Evolutionary conservation across 345 rosid species (phyloP).

Genomic region (Durio zibethinus): DNA sequence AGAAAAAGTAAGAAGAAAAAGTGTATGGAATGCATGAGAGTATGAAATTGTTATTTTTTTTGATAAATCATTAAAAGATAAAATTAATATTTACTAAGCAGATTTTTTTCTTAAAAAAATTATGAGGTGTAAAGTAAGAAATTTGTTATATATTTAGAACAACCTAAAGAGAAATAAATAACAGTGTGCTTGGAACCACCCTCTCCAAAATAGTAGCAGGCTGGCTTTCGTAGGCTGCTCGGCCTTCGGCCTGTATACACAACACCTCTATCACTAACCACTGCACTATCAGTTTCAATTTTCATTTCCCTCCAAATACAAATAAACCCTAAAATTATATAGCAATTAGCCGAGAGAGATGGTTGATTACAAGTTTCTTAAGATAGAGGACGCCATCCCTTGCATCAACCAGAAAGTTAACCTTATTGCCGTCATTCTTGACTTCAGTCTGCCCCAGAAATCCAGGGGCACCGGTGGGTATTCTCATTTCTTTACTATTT

Average conservation of each 20-base stretch:
- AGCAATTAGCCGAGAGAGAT: constrained; percentile 17
- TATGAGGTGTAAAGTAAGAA: no score
- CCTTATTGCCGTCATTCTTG: constrained; percentile 54
- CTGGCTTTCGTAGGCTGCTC: not conserved
- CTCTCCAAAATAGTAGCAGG: no score
- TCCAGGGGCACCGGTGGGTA: constrained; percentile 53
- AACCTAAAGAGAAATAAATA: no score
- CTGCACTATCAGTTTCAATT: not conserved
- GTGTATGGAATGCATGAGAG: no score
- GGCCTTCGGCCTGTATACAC: not conserved
- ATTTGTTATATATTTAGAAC: no score
- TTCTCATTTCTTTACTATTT: not conserved
- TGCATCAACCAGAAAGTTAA: constrained; percentile 55
- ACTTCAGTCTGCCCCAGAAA: constrained; percentile 44
- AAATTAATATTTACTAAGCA: no score
- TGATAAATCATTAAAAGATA: no score
- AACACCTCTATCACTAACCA: not conserved
- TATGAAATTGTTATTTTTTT: no score
- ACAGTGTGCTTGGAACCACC: no score
- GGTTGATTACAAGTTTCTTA: constrained; percentile 51
- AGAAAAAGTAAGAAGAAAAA: no score
- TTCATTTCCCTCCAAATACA: not conserved
- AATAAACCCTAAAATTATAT: not conserved
- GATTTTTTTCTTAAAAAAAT: no score
- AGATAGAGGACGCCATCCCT: constrained; percentile 52